Evolutionary conservation across 208 protist species (phyloP).

Genomic region (Trypanosoma mega): DNA sequence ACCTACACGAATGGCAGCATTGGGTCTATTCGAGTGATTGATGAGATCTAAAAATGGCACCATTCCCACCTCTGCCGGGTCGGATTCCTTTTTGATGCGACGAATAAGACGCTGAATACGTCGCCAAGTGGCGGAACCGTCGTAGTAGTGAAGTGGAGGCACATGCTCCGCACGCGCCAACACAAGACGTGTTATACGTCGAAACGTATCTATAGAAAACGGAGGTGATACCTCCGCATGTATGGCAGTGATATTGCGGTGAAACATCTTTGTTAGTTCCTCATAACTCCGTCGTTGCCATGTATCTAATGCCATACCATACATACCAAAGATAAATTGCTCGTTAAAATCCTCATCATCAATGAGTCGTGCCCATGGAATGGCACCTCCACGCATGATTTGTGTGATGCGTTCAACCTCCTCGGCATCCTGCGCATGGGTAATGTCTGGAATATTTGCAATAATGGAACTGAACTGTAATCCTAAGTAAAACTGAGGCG

Average conservation of each 20-base stretch:
- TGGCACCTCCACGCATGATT: slow-evolving; percentile 49
- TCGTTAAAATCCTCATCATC: slow-evolving; percentile 92
- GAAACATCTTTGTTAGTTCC: slow-evolving; percentile 80
- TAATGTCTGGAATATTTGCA: slow-evolving; percentile 60
- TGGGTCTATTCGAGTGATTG: slow-evolving; percentile 90
- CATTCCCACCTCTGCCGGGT: slow-evolving; percentile 57
- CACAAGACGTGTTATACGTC: slow-evolving; percentile 80
- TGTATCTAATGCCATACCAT: slow-evolving; percentile 86
- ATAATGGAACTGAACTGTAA: slow-evolving; percentile 85
- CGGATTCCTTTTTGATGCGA: slow-evolving; percentile 29
- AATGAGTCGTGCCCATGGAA: slow-evolving; percentile 81
- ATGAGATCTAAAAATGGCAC: slow-evolving; percentile 82
- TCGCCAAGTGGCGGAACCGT: slow-evolving; percentile 35
- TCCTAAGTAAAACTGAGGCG: slow-evolving; percentile 80
- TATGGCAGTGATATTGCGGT: slow-evolving; percentile 56
- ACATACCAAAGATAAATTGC: slow-evolving; percentile 88
- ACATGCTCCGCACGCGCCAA: slow-evolving; percentile 79
- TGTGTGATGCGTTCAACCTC: slow-evolving; percentile 38
- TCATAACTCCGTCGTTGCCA: slow-evolving; percentile 86
- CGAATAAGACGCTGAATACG: slow-evolving; percentile 42
- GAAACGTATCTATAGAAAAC: slow-evolving; percentile 76
- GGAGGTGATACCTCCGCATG: slow-evolving; percentile 56
- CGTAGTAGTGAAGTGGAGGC: slow-evolving; percentile 68
- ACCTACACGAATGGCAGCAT: slow-evolving; percentile 67
- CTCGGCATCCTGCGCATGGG: slow-evolving; percentile 31